Conservation (phyloP, 2,329 filamentous ascomycete species). For the Claviceps maximensis region DNA sequence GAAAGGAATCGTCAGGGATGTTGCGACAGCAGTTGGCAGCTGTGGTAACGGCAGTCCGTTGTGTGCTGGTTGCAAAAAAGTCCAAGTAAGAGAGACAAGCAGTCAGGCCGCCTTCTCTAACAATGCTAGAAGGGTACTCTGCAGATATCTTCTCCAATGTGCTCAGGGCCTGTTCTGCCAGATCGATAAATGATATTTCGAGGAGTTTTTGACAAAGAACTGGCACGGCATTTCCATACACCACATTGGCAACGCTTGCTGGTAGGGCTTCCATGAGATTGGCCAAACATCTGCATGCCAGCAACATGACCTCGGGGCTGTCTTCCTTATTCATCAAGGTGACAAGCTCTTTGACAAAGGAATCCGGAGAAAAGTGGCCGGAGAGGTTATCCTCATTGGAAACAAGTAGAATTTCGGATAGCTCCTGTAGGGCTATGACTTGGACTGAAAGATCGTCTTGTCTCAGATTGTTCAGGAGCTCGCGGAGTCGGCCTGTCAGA, state of each 20-base stretch:
- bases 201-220: slow-evolving; percentile 89
- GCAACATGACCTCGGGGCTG: slow-evolving; percentile 92
- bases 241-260: slow-evolving; percentile 84
- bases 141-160: slow-evolving; percentile 95
- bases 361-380: slow-evolving; percentile 86
- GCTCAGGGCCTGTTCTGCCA: slow-evolving; percentile 92
- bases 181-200: slow-evolving; percentile 92
- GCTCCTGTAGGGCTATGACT: slow-evolving; percentile 79
- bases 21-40: slow-evolving; percentile 97
- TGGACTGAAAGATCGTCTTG: slow-evolving; percentile 83
- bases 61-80: slow-evolving; percentile 94
- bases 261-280: slow-evolving; percentile 97
- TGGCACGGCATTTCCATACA: slow-evolving; percentile 92
- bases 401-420: slow-evolving; percentile 85
- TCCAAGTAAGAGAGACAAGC: slow-evolving; percentile 95
- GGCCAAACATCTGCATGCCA: slow-evolving; percentile 88
- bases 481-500: slow-evolving; percentile 64
- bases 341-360: slow-evolving; percentile 91
- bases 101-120: slow-evolving; percentile 85
- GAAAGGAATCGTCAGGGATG: slow-evolving; percentile 85
- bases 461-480: slow-evolving; percentile 61
- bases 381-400: slow-evolving; percentile 95
- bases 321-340: slow-evolving; percentile 86
- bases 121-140: slow-evolving; percentile 89
- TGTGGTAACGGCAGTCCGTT: slow-evolving; percentile 90